Evolutionary conservation across 140 eudicot genomes (phyloP).

Genomic region (Stevia rebaudiana): DNA sequence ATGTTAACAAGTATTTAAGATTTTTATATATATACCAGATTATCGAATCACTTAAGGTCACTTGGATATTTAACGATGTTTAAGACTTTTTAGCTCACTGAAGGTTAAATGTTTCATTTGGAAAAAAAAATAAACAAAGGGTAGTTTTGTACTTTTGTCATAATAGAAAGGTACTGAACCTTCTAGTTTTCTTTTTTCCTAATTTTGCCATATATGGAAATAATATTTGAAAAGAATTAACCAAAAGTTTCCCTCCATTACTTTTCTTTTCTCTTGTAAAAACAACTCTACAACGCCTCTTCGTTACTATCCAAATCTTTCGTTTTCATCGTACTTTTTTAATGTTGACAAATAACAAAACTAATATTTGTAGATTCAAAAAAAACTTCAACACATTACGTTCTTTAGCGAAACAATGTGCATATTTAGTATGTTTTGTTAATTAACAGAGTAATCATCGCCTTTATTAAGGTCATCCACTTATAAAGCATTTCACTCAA

Average conservation of each 20-base stretch:
- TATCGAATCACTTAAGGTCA: neutral
- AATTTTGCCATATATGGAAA: neutral
- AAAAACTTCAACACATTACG: neutral
- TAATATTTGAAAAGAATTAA: neutral
- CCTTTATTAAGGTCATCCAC: neutral
- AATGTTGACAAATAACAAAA: neutral
- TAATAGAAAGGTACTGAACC: neutral
- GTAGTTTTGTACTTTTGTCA: neutral
- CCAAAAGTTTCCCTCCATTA: neutral
- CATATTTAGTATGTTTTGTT: neutral
- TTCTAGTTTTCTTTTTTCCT: neutral
- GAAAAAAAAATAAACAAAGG: neutral
- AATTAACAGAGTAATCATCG: neutral
- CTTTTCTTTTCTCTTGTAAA: neutral
- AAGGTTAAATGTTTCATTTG: neutral
- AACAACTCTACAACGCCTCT: neutral
- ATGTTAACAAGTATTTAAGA: neutral
- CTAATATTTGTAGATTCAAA: neutral
- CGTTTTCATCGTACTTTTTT: neutral
- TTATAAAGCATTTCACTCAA: constrained; percentile 1
- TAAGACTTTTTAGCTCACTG: neutral
- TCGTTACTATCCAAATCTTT: neutral
- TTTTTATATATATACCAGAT: neutral
- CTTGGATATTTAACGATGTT: neutral
- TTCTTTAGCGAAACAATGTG: neutral